These are phyloP conservation scores for Crithidia thermophila DNA, from an alignment of 208 protist genomes.

Conservation along the genomic window DNA sequence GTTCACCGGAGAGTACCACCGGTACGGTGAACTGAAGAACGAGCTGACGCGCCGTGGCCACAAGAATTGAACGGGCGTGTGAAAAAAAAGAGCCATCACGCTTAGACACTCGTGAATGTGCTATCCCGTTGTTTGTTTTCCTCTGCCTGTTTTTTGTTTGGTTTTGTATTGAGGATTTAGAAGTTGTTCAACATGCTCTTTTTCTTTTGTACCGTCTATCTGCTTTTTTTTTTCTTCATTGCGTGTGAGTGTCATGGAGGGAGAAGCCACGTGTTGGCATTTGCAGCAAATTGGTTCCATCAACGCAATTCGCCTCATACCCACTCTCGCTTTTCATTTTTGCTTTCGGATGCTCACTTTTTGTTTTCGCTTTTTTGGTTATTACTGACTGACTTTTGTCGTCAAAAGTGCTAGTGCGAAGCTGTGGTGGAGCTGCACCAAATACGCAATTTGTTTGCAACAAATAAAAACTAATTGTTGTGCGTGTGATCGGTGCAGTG, in stretches of 20 bases:
- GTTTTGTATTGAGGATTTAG: not conserved
- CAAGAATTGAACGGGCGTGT: constrained; percentile 13
- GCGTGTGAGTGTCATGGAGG: not conserved
- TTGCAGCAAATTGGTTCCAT: too few species aligned
- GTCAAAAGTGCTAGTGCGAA: too few species aligned
- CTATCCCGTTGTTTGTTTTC: not conserved
- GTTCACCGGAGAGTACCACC: constrained; percentile 68
- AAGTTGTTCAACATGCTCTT: not conserved
- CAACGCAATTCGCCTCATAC: too few species aligned
- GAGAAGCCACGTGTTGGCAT: too few species aligned
- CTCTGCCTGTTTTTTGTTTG: not conserved
- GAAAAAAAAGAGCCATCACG: not conserved
- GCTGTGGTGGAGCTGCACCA: too few species aligned
- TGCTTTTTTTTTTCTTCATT: constrained; percentile 12
- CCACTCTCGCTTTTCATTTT: too few species aligned
- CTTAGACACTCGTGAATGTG: not conserved
- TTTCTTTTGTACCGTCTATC: constrained; percentile 10
- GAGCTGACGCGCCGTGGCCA: constrained; percentile 51
- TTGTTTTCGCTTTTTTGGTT: too few species aligned
- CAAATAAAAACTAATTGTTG: too few species aligned
- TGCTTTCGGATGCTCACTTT: too few species aligned
- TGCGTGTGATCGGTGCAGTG: too few species aligned
- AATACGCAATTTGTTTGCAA: too few species aligned
- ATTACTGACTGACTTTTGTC: too few species aligned
- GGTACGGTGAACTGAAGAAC: constrained; percentile 83